Evolutionary conservation across 73 alveolate genomes (phyloP), one percentile per base, ranked within the genome.

Genomic region (Paraurostyla sp.): DNA sequence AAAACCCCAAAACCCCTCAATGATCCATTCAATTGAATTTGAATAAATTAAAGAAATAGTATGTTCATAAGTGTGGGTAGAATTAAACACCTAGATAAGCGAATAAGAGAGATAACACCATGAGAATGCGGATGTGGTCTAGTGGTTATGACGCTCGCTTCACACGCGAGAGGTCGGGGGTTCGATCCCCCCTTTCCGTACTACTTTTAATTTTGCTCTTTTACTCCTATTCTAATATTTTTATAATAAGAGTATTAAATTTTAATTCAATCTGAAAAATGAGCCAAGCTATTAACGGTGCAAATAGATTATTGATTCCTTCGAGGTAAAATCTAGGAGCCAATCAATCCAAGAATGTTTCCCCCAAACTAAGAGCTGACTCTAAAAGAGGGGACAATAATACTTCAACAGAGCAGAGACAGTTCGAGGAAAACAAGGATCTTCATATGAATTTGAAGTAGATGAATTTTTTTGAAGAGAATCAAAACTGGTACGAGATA

Each of bases 81-180:
- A n/a, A n/a, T n/a, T n/a, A n/a, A n/a, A n/a, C n/a, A n/a, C n/a
- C n/a, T n/a, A n/a, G n/a, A n/a, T n/a, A n/a, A n/a, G n/a, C n/a
- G n/a, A n/a, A n/a, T n/a, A 56, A 56, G 71, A 60, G 50, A 27
- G 78, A 60, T 9, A 29, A 60, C 22, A 4, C 78, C 3, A 30
- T 33, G 78, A 60, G 25, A 29, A 35, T 42, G 87, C 87, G 73
- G 69, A 32, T 75, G 87, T 75, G 73, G 87, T 75, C 75, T 75
- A 75, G 87, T 75, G 87, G 87, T 75, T 75, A 75, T 75, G 75
- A 75, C 87, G 87, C 87, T 75, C 87, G 87, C 87, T 75, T 75
- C 87, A 75, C 87, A 75, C 87, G 87, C 87, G 87, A 75, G 87
- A 75, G 87, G 87, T 49, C 87, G 87, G 73, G 87, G 87, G 87